Base-by-base conservation (phyloP, 176 grass and related monocot genomes). In the Oryza officinalis region DNA sequence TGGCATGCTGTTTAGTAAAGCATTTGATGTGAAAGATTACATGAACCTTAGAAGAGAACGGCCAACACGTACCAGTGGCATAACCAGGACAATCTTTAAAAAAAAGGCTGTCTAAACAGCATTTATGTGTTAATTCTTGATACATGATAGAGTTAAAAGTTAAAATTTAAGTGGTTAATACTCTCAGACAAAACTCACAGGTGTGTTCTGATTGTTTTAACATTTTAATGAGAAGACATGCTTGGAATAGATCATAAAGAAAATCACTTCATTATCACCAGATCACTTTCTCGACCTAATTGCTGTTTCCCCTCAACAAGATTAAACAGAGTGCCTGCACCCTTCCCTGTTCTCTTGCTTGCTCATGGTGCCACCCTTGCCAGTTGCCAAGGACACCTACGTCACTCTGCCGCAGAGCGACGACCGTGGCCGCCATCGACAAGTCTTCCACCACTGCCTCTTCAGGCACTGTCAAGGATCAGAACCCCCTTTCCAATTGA, bases 31-130 rank as follows among this genome's bases (percentile, higher is more conserved):
- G 50, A 69, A 52, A 49, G 1, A 35, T 49, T 46, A 27, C 47
- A 85, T 71, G 47, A 61, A 14, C 32, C 61, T 77, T 47, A 64
- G 13, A 70, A 78, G 84, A 77, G n/a, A 71, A 71, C 43, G 38
- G 6, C 25, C 38, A 44, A 71, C 45, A 47, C 4, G 0, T 12
- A 47, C 45, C n/a, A 50, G 25, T 13, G 44, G 44, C 0, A 15
- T 13, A 47, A 10, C 14, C 72, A 67, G 7, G 31, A 41, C 66
- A 38, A 2, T 2, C 0, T 3, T 2, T 17, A 13, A 22, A 31
- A 74, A 31, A 74, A 65, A 74, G 25, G 15, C 13, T 20, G 26
- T 46, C 22, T 78, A 8, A 76, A 79, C 63, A 45, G 65, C 20
- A 49, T 1, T 5, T 25, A 32, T 8, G 6, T 41, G 43, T 69